Percentiles rank a stretch among this genome's conserved stretches.
Evolutionary conservation across 1,284 basidiomycete species (phyloP).

Genomic region (Ganoderma lucidum): DNA sequence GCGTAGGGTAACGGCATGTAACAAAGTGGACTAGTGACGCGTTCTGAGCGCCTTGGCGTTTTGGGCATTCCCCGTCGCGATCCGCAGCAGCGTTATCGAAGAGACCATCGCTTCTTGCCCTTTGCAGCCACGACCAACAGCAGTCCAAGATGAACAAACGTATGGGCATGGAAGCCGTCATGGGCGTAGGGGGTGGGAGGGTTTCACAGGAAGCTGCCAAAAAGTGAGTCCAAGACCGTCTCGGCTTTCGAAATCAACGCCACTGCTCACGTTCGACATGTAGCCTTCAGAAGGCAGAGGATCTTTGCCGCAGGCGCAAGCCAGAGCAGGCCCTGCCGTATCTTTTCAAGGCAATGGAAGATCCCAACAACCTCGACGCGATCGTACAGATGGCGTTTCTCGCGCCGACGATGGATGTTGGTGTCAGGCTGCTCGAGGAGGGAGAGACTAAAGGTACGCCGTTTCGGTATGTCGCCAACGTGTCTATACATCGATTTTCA

Average conservation of each 20-base stretch:
- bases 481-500: slow-evolving; percentile 20
- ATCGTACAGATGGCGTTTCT: slow-evolving; percentile 40
- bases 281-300: slow-evolving; percentile 40
- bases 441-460: slow-evolving; percentile 30
- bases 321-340: slow-evolving; percentile 39
- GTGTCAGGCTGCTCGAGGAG: slow-evolving; percentile 34
- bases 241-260: neutral
- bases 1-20: slow-evolving; percentile 21
- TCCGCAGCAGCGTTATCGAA: neutral
- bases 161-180: slow-evolving; percentile 32
- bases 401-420: slow-evolving; percentile 33
- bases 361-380: slow-evolving; percentile 41
- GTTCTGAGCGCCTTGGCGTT: slow-evolving; percentile 1
- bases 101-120: neutral
- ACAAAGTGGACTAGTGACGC: slow-evolving; percentile 5
- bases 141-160: slow-evolving; percentile 33
- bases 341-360: slow-evolving; percentile 40
- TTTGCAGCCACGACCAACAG: neutral
- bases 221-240: slow-evolving; percentile 30
- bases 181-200: slow-evolving; percentile 37
- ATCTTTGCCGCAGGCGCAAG: slow-evolving; percentile 37
- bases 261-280: neutral
- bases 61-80: neutral
- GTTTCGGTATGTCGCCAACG: neutral
- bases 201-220: slow-evolving; percentile 37